Conservation (phyloP, 2,329 filamentous ascomycete species). For the Cladosporium sp. region DNA sequence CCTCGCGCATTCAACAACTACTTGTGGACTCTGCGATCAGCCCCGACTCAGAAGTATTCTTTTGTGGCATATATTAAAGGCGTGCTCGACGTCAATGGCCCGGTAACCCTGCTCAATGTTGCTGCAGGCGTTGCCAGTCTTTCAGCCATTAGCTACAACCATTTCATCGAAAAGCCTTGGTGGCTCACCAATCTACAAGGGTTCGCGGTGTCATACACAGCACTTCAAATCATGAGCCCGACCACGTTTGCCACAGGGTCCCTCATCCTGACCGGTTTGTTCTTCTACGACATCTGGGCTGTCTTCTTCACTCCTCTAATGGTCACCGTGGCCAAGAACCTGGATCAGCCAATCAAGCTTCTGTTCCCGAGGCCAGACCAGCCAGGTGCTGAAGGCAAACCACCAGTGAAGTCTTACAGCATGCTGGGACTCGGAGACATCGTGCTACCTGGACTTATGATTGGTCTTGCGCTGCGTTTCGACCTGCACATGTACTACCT, state of each 20-base stretch:
- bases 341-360: constrained; percentile 93
- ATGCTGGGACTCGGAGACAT: constrained; percentile 96
- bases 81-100: constrained; percentile 47
- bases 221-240: constrained; percentile 81
- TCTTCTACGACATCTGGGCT: constrained; percentile 94
- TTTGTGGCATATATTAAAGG: constrained; percentile 56
- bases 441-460: constrained; percentile 86
- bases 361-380: constrained; percentile 70
- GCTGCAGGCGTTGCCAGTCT: constrained; percentile 59
- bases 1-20: constrained; percentile 37
- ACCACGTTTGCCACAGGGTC: constrained; percentile 84
- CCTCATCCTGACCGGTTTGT: constrained; percentile 74
- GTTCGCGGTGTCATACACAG: constrained; percentile 81
- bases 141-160: constrained; percentile 64
- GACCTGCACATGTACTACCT: constrained; percentile 85
- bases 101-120: constrained; percentile 56
- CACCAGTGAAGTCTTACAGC: constrained; percentile 50
- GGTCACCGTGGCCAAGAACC: constrained; percentile 81
- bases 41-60: constrained; percentile 54
- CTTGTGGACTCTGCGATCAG: constrained; percentile 54
- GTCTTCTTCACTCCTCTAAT: constrained; percentile 87
- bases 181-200: constrained; percentile 84
- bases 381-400: constrained; percentile 34
- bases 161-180: constrained; percentile 62
- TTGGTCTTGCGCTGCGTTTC: constrained; percentile 85